Percentiles rank a stretch among this genome's conserved stretches.
phyloP scores from a whole-genome alignment of 1,139 yeast genomes.

The Diutina pseudorugosa region DNA sequence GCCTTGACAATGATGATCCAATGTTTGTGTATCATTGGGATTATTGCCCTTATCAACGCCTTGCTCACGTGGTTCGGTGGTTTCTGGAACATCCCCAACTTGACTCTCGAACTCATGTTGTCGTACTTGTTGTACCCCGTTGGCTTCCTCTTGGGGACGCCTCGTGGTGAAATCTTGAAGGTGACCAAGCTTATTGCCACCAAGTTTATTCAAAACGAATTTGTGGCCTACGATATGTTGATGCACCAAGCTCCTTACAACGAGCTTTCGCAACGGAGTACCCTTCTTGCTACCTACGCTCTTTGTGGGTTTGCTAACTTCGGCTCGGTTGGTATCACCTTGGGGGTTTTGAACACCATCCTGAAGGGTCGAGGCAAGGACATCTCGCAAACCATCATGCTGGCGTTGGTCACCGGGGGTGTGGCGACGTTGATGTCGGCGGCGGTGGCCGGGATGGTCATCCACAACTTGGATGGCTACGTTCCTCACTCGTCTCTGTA shows the following conservation, averaged over 20 bases:
- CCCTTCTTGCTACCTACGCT: conserved; percentile 50
- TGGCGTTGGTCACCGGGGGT: conserved; percentile 44
- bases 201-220: conserved; percentile 55
- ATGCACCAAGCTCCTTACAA: conserved; percentile 32
- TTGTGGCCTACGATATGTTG: conserved; percentile 42
- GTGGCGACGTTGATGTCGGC: conserved; percentile 49
- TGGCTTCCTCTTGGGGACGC: conserved; percentile 50
- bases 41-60: conserved; percentile 48
- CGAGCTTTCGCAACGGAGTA: conserved; percentile 39
- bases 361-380: conserved; percentile 42
- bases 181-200: conserved; percentile 44
- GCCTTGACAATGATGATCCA: conserved; percentile 53
- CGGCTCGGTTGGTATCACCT: conserved; percentile 52
- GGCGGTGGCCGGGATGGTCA: conserved; percentile 57
- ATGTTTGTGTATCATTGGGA: conserved; percentile 50
- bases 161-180: conserved; percentile 40
- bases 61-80: conserved; percentile 53
- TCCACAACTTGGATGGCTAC: conserved; percentile 24
- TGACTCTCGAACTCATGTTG: conserved; percentile 45
- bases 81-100: conserved; percentile 44
- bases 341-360: conserved; percentile 50
- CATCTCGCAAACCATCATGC: conserved; percentile 34
- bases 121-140: conserved; percentile 52
- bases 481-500: not conserved
- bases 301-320: conserved; percentile 57